Percentiles rank a stretch among this genome's conserved stretches.
These are phyloP conservation scores for Phytophthora foliorum DNA, from an alignment of 352 stramenopile genomes.

Conservation along the genomic window DNA sequence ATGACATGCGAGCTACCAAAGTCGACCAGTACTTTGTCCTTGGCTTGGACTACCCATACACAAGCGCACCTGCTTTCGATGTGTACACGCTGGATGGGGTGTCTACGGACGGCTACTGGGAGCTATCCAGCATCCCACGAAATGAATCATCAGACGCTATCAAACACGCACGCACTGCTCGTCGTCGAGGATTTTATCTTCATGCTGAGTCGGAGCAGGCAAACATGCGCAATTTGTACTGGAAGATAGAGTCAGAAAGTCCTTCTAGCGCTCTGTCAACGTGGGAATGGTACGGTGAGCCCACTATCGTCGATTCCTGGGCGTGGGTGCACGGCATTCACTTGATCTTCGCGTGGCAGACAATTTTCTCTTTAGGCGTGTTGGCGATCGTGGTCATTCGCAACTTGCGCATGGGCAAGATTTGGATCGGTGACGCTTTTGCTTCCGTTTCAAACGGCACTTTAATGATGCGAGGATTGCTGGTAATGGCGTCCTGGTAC, in stretches of 20 bases:
- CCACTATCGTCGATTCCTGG: slow-evolving; percentile 56
- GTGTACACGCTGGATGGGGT: slow-evolving; percentile 29
- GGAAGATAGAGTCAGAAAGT: slow-evolving; percentile 32
- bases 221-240: slow-evolving; percentile 45
- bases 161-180: slow-evolving; percentile 35
- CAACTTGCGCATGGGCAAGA: slow-evolving; percentile 42
- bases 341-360: slow-evolving; percentile 39
- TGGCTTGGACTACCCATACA: slow-evolving; percentile 41
- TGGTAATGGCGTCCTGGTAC: slow-evolving; percentile 40
- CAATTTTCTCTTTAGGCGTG: slow-evolving; percentile 35
- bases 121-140: slow-evolving; percentile 25
- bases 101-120: slow-evolving; percentile 25
- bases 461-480: slow-evolving; percentile 39
- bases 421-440: slow-evolving; percentile 58
- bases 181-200: slow-evolving; percentile 50
- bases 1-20: slow-evolving; percentile 27
- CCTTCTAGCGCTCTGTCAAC: slow-evolving; percentile 27
- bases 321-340: slow-evolving; percentile 55
- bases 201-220: slow-evolving; percentile 41
- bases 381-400: slow-evolving; percentile 45
- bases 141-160: slow-evolving; percentile 21
- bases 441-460: slow-evolving; percentile 40
- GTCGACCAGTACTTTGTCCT: slow-evolving; percentile 38
- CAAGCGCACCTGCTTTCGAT: slow-evolving; percentile 11
- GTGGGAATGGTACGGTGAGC: slow-evolving; percentile 40